Base-by-base conservation (phyloP, 148 eudicot species). In the Mesembryanthemum crystallinum region DNA sequence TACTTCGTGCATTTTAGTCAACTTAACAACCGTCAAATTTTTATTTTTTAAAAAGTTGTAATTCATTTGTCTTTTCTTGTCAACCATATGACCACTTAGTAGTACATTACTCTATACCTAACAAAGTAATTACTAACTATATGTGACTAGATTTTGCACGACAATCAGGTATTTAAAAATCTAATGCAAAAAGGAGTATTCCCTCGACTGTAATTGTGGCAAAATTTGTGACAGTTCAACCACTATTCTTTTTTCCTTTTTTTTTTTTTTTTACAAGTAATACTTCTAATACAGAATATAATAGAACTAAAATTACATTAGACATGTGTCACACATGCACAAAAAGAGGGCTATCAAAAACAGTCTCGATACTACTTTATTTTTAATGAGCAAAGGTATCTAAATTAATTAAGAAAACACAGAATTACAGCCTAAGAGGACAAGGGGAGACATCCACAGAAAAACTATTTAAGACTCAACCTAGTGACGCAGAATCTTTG, bases 131-230 rank as follows among this genome's bases (percentile, higher is more conserved):
- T 39, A 54, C 59, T 33, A 42, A 8, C 70, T 35, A 65, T 27
- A 65, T 6, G 27, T 65, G 51, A 33, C 30, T n/a, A 29, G 32
- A 52, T 75, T 54, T 74, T n/a, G 24, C 57, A 67, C n/a, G 6
- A 43, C 55, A 25, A 64, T 33, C 42, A 64, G 47, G 32, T 42
- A 12, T 12, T 6, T 13, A 55, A 23, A 45, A 45, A 67, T 67
- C 55, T 42, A 17, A 10, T 3, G n/a, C 54, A 24, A 67, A 20
- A 67, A 25, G 43, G 32, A 24, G 25, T 21, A 35, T 43, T 35
- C 24, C 20, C 23, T 35, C 1, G 18, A n/a, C 24, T 63, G 4
- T 8, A 32, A 1, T 32, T 64, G 12, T 64, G 21, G 43, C 20
- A 64, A 64, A 33, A 32, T 28, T 35, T 64, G 45, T 14, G 25